Percentiles rank a stretch among this genome's conserved stretches.
These are phyloP conservation scores for Metschnikowia santaceciliae DNA, from an alignment of 805 yeast genomes.

Conservation along the genomic window DNA sequence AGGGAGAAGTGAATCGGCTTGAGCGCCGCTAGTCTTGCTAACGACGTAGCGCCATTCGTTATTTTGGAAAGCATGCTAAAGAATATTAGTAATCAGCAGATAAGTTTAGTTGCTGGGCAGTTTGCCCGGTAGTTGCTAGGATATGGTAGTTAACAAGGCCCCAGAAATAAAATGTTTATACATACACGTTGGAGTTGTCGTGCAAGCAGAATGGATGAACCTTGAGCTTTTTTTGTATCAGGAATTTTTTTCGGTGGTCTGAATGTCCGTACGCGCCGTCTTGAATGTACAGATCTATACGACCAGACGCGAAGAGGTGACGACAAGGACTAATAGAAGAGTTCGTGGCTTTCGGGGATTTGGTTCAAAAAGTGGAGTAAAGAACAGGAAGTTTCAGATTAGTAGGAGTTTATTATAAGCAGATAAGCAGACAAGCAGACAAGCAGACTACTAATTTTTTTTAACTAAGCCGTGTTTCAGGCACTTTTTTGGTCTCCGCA, in stretches of 20 bases:
- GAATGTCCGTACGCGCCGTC: conserved; percentile 3
- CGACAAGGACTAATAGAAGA: background rate
- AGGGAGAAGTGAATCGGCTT: conserved; percentile 86
- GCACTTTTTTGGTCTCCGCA: background rate
- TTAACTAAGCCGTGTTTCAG: background rate
- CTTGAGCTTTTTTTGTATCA: background rate
- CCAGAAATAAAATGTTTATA: background rate
- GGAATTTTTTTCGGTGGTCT: conserved; percentile 3
- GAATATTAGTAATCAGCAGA: background rate
- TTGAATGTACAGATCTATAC: background rate
- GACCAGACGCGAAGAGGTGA: conserved; percentile 3
- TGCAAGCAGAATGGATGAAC: background rate
- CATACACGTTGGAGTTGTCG: background rate
- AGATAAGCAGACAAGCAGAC: background rate
- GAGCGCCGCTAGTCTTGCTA: conserved; percentile 63
- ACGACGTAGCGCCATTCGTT: conserved; percentile 30
- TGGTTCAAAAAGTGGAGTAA: background rate
- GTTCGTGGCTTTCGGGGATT: background rate
- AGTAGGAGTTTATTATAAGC: background rate
- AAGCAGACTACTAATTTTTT: background rate
- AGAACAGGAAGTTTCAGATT: background rate
- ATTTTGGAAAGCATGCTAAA: conserved; percentile 27
- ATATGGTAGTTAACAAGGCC: background rate
- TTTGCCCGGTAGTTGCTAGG: too few species aligned
- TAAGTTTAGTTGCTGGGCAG: background rate